phyloP scores from a whole-genome alignment of 73 alveolate genomes.

The Breviolum minutum region DNA sequence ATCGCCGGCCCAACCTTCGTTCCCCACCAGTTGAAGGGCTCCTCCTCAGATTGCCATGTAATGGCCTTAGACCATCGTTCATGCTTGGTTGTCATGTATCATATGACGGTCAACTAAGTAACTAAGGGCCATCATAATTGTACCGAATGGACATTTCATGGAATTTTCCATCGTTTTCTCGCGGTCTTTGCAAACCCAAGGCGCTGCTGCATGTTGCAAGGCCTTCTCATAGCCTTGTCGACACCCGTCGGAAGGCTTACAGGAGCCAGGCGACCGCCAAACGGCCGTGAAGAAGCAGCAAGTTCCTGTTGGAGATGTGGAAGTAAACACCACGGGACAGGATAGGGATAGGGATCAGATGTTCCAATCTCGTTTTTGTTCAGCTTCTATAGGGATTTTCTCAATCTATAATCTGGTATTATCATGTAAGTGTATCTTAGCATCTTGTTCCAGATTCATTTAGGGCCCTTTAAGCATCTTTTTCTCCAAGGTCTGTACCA shows the following conservation, averaged over 20 bases:
- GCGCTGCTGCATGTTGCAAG: neutral
- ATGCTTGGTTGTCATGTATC: neutral
- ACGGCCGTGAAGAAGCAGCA: neutral
- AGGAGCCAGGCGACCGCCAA: neutral
- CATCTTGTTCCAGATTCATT: too few species aligned
- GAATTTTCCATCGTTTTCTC: too few species aligned
- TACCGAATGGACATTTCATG: neutral
- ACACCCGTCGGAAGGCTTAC: neutral
- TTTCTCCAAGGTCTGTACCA: too few species aligned
- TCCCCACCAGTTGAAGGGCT: conserved; percentile 25
- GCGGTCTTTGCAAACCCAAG: neutral
- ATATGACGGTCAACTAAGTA: too few species aligned
- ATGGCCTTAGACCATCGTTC: neutral
- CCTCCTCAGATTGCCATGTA: neutral
- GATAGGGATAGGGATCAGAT: neutral
- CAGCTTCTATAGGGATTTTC: too few species aligned
- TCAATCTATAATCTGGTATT: too few species aligned
- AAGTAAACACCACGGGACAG: neutral
- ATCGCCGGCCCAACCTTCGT: conserved; percentile 1
- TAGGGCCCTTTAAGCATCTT: too few species aligned
- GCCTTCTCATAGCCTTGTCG: neutral
- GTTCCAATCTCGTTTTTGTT: too few species aligned
- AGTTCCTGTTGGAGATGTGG: neutral
- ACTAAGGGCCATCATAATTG: too few species aligned
- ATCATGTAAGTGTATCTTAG: too few species aligned